These are phyloP conservation scores for Cornus kousa DNA, from an alignment of 148 eudicot genomes.

Conservation along the genomic window DNA sequence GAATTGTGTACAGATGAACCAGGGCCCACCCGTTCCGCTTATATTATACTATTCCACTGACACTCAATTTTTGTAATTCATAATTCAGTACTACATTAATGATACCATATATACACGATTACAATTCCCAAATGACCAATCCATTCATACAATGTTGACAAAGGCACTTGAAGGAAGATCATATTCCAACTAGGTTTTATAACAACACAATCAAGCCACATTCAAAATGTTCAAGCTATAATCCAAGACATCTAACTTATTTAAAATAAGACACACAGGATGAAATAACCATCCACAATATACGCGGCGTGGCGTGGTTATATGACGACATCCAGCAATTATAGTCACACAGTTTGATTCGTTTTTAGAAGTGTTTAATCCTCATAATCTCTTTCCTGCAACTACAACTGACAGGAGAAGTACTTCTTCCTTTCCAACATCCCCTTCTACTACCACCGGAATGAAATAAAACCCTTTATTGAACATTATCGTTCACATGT, in stretches of 20 bases:
- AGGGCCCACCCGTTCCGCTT: too few relatives aligned
- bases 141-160: not conserved
- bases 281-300: not conserved
- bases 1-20: too few relatives aligned
- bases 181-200: too few relatives aligned
- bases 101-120: too few relatives aligned
- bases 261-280: not conserved
- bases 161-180: too few relatives aligned
- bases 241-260: not conserved
- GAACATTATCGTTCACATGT: not conserved
- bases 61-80: too few relatives aligned
- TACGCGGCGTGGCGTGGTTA: too few relatives aligned
- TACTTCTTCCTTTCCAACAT: not conserved
- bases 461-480: not conserved
- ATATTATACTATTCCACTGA: too few relatives aligned
- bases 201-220: not conserved
- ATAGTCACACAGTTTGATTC: not conserved
- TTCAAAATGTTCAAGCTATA: not conserved
- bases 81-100: too few relatives aligned
- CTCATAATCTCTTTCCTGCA: not conserved
- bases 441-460: not conserved
- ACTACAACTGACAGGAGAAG: constrained; percentile 5
- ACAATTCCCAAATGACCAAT: not conserved
- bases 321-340: not conserved
- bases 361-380: constrained; percentile 4